Base-by-base conservation (phyloP, 495 filamentous ascomycete genomes). In the Xylaria cubensis region DNA sequence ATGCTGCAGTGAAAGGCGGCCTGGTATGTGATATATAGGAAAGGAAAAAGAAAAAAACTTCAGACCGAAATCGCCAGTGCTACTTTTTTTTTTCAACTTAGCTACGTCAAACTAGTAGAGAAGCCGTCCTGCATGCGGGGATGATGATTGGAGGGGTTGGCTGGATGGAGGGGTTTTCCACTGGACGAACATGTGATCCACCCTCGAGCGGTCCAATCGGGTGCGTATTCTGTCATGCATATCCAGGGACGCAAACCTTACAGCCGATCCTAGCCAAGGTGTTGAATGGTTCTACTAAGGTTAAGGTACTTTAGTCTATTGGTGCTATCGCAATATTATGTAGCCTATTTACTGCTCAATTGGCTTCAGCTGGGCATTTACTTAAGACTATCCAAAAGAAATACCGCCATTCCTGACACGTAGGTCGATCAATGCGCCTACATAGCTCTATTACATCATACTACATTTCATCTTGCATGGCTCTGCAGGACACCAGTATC, bases 41-140 rank as follows among this genome's bases (percentile, higher is more conserved):
- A 44, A 46, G 42, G 24, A 41, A 55, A 39, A 44, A 58, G 34
- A 39, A 67, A 42, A 66, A 67, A 67, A 67, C 39, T 67, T 56
- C 32, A 55, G 50, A 67, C 65, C 65, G 67, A 51, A 62, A 61
- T 32, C 42, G 68, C 59, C 44, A 70, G 51, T 29, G 42, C 29
- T 64, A 41, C 34, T 53, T 64, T 71, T 71, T 64, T 64, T 71
- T 64, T 71, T 56, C 34, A 21, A 21, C 34, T 70, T 70, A 51
- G 68, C 21, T 53, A 64, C 48, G 69, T 64, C 69, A 71, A 71
- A 61, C 69, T 71, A 71, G 48, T 8, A 64, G n/a, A 69, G 15
- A 69, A 56, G 61, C 59, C 62, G 21, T 44, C 48, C 55, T 29
- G n/a, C 32, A 71, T 34, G 69, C 69, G 69, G 59, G 69, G 69